Base-by-base conservation (phyloP, 2,329 filamentous ascomycete genomes). In the Xenosphaeropsis pyriputrescens region DNA sequence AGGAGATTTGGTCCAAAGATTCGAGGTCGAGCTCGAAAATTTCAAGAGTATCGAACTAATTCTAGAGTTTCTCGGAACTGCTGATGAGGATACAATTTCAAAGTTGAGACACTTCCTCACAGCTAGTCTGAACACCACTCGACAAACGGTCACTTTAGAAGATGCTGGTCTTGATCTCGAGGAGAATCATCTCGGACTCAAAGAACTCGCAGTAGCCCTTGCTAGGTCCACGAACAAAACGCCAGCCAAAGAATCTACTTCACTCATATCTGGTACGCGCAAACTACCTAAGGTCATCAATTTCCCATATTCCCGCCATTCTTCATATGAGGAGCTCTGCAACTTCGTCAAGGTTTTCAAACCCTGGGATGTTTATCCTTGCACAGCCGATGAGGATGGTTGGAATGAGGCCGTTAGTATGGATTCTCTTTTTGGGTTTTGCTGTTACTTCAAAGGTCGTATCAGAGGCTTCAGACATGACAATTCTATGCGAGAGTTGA, bases 271-370 rank as follows among this genome's bases (percentile, higher is more conserved):
- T 16, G 22, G 14, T 14, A 30, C 19, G 18, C 2, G 5, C 4
- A 17, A 15, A 26, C 18, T 36, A 14, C 45, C 49, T 1, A 49
- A 41, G 35, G 26, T 43, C 9, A 71, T 78, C 3, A 60, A 54
- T 0, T 95, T 94, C 46, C 84, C 88, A 0, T 95, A 88, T 51
- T 89, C 89, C 0, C 72, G 89, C 1, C 89, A 96, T 56, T 93
- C 89, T 0, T 93, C 85, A 0, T 89, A 91, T 42, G 62, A 65
- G 0, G 89, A 95, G 53, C 68, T 93, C 2, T 80, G 84, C 44
- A 59, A 75, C 38, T 60, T 95, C 1, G 65, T 94, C 1, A 54
- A 63, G 3, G 63, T 66, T 0, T 82, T 95, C 47, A 70, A 62
- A 18, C 86, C 86, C 0, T 72, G 61, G 34, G 85, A 95, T 48